A percentile compares a stretch with the other conserved stretches of the same genome.
These are phyloP conservation scores for Arctium lappa DNA, from an alignment of 129 eudicot species.

Conservation along the genomic window DNA sequence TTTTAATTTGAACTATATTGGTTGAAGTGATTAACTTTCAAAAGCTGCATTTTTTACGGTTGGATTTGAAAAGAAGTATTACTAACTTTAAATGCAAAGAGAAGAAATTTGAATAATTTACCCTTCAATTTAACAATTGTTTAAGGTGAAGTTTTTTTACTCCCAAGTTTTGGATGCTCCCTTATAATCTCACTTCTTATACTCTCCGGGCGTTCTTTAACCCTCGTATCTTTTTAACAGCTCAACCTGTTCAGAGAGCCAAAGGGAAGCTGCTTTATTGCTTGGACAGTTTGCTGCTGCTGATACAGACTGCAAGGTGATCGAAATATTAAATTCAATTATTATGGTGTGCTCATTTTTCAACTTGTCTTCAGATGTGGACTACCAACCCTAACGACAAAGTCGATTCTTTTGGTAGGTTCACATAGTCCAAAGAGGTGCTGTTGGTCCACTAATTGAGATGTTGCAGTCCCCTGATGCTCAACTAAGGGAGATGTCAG, in stretches of 20 bases:
- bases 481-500: slow-evolving; percentile 64
- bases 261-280: slow-evolving; percentile 64
- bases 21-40: not conserved
- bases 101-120: not conserved
- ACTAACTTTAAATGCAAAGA: not conserved
- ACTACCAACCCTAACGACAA: not conserved
- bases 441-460: slow-evolving; percentile 55
- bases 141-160: not conserved
- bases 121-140: not conserved
- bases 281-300: slow-evolving; percentile 74
- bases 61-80: not conserved
- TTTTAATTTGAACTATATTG: not conserved
- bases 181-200: not conserved
- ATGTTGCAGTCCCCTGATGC: slow-evolving; percentile 62
- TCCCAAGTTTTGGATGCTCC: not conserved
- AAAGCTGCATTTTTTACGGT: not conserved
- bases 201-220: not conserved
- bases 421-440: slow-evolving; percentile 71
- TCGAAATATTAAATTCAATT: not conserved
- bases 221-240: slow-evolving; percentile 16
- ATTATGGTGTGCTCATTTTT: not conserved
- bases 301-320: slow-evolving; percentile 75
- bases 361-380: not conserved
- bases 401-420: slow-evolving; percentile 26
- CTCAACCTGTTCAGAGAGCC: slow-evolving; percentile 63